These are phyloP conservation scores for Naganishia antarctica DNA, from an alignment of 768 basidiomycete genomes.

Conservation along the genomic window DNA sequence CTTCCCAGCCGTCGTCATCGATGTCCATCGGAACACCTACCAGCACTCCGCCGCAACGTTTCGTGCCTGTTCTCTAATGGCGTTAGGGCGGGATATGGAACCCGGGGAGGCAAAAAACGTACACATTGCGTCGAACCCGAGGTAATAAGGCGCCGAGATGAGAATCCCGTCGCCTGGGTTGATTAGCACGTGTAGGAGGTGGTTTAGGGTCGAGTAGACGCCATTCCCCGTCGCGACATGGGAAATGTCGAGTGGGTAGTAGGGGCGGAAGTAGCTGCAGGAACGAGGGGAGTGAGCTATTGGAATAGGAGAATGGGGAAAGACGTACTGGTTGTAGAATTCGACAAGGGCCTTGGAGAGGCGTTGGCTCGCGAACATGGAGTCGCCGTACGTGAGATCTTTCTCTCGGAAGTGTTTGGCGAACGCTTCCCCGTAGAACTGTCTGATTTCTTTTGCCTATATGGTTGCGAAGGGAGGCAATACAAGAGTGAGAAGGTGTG, in stretches of 20 bases:
- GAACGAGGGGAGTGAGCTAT: slow-evolving; percentile 20
- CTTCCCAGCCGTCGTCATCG: slow-evolving; percentile 35
- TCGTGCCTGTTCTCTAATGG: slow-evolving; percentile 21
- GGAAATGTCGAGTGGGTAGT: not conserved
- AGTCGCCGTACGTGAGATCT: slow-evolving; percentile 42
- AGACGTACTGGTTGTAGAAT: slow-evolving; percentile 37
- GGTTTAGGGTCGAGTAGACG: slow-evolving; percentile 37
- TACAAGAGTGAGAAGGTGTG: not conserved
- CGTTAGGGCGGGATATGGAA: not conserved
- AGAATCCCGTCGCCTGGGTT: slow-evolving; percentile 45
- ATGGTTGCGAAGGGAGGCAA: not conserved
- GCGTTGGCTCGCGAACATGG: slow-evolving; percentile 43
- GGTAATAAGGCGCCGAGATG: slow-evolving; percentile 41
- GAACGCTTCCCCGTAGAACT: slow-evolving; percentile 38
- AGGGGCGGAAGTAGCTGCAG: slow-evolving; percentile 38
- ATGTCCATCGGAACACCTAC: slow-evolving; percentile 35
- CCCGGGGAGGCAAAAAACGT: not conserved
- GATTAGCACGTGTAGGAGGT: slow-evolving; percentile 44
- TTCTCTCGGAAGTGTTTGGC: slow-evolving; percentile 34
- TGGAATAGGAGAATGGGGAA: not conserved
- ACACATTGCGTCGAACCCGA: slow-evolving; percentile 32
- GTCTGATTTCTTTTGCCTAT: slow-evolving; percentile 24
- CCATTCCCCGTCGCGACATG: slow-evolving; percentile 25
- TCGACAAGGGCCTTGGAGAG: slow-evolving; percentile 38
- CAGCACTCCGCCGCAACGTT: slow-evolving; percentile 40